Evolutionary conservation across 192 early-diverging fungal genomes (phyloP).

Genomic region (Rhizoclosmatium sp.): DNA sequence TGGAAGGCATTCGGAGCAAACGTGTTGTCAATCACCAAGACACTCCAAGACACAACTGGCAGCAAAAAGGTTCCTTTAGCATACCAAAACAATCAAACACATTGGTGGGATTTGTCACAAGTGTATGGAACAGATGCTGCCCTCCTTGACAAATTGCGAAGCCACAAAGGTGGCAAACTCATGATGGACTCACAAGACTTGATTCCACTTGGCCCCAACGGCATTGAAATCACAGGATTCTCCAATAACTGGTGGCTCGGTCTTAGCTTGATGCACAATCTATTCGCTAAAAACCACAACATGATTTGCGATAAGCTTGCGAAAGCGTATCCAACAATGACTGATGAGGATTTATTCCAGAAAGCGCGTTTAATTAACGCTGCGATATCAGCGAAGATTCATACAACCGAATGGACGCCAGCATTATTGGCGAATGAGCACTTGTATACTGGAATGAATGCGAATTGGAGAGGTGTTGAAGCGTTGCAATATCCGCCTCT

Average conservation of each 20-base stretch:
- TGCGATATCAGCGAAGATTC: slow-evolving; percentile 48
- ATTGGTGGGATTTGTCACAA: slow-evolving; percentile 49
- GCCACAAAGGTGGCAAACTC: slow-evolving; percentile 37
- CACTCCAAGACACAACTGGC: slow-evolving; percentile 15
- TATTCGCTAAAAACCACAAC: slow-evolving; percentile 47
- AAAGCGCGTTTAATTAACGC: slow-evolving; percentile 39
- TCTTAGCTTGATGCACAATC: slow-evolving; percentile 39
- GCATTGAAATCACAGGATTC: slow-evolving; percentile 44
- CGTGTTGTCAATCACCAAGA: neutral
- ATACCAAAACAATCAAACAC: slow-evolving; percentile 26
- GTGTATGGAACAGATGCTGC: slow-evolving; percentile 34
- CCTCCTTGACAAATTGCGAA: slow-evolving; percentile 29
- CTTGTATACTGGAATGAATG: slow-evolving; percentile 34
- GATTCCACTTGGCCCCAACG: slow-evolving; percentile 28
- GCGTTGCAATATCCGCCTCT: neutral
- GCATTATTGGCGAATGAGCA: slow-evolving; percentile 42
- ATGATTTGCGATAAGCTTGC: slow-evolving; percentile 43
- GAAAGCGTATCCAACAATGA: slow-evolving; percentile 38
- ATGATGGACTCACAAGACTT: slow-evolving; percentile 11
- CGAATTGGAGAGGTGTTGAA: slow-evolving; percentile 41
- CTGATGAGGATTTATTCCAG: slow-evolving; percentile 45
- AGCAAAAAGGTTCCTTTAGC: neutral
- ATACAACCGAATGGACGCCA: slow-evolving; percentile 51
- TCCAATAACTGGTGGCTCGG: slow-evolving; percentile 46
- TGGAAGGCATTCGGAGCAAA: neutral